phyloP scores from a whole-genome alignment of 2,329 filamentous ascomycete species.

The Penicillium olsonii region DNA sequence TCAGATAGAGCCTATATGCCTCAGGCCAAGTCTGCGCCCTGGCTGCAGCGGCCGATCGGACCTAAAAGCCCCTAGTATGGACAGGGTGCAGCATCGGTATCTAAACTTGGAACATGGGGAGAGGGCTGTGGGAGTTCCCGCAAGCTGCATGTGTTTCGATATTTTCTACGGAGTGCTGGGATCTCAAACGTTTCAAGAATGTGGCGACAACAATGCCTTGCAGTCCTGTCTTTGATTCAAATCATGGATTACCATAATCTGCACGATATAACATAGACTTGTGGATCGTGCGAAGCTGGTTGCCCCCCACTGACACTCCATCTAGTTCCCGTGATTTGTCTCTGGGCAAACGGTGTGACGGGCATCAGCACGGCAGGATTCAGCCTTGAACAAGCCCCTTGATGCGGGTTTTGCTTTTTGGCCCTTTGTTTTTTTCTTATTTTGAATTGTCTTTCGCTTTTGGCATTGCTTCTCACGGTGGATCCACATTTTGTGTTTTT shows the following conservation, averaged over 20 bases:
- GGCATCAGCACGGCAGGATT: neutral
- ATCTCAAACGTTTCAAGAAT: neutral
- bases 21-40: neutral
- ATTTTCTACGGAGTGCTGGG: neutral
- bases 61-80: neutral
- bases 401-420: neutral
- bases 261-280: neutral
- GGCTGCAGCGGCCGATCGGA: constrained; percentile 9
- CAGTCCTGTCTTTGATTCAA: neutral
- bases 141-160: neutral
- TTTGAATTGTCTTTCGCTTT: neutral
- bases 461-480: neutral
- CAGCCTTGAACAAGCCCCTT: neutral
- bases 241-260: constrained; percentile 3
- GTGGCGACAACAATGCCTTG: constrained; percentile 2
- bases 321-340: neutral
- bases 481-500: neutral
- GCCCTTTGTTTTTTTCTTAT: neutral
- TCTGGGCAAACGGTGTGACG: neutral
- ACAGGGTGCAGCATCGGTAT: neutral
- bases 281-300: constrained; percentile 1
- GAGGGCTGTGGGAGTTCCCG: constrained; percentile 3
- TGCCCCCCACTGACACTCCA: neutral
- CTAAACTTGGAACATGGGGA: constrained; percentile 7
- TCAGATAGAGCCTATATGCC: neutral